Evolutionary conservation across 1,139 yeast genomes (phyloP).

Genomic region (Sporopachydermia cereana): DNA sequence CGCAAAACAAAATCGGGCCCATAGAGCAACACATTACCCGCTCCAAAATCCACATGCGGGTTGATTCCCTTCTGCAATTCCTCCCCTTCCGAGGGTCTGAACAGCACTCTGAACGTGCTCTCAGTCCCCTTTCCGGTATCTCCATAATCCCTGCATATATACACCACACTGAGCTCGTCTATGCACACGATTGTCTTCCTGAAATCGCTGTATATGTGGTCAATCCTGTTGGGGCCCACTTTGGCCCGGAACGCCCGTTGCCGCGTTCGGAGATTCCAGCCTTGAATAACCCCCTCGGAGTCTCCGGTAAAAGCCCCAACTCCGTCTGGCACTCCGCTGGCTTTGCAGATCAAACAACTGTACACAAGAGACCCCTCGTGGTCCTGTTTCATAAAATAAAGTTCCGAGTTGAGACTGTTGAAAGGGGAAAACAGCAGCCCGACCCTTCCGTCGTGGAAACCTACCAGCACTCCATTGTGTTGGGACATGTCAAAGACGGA

Average conservation of each 20-base stretch:
- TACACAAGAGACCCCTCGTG: background rate
- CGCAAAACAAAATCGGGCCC: background rate
- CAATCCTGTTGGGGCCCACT: background rate
- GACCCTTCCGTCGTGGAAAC: background rate
- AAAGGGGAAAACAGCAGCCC: constrained; percentile 1
- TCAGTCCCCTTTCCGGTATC: background rate
- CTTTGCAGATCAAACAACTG: background rate
- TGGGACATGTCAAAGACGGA: background rate
- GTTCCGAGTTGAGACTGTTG: background rate
- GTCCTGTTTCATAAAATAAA: background rate
- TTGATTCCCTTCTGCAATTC: background rate
- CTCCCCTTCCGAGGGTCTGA: background rate
- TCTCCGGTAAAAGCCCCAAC: background rate
- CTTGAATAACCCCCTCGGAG: background rate
- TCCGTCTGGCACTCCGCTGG: background rate
- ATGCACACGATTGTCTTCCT: background rate
- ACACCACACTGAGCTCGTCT: background rate
- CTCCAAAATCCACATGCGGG: constrained; percentile 4
- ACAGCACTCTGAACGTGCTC: too few relatives aligned
- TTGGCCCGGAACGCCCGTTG: background rate
- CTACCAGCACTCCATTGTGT: background rate
- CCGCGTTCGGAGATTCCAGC: background rate
- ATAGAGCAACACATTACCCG: background rate
- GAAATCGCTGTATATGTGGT: background rate
- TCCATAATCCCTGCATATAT: background rate